A percentile compares a stretch with the other conserved stretches of the same genome.
Evolutionary conservation across 1,284 basidiomycete genomes (phyloP).

Genomic region (Vanrija pseudolonga): DNA sequence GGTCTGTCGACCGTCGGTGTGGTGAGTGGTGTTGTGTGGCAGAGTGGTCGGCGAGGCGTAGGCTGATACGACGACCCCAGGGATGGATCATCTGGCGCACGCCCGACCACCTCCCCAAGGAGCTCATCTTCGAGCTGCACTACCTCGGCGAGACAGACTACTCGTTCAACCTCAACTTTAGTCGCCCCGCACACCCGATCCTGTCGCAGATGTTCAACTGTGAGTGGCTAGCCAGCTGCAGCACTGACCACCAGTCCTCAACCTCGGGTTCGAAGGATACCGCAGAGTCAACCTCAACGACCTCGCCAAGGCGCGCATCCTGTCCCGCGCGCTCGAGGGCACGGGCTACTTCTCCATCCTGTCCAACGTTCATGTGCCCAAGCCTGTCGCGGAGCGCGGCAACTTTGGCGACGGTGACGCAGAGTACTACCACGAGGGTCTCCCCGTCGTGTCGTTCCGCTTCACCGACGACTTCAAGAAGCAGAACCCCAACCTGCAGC

Average conservation of each 20-base stretch:
- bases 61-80: too few species aligned
- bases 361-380: constrained; percentile 51
- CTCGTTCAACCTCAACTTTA: constrained; percentile 91
- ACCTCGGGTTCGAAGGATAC: constrained; percentile 76
- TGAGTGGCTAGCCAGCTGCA: constrained; percentile 11
- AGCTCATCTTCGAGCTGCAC: constrained; percentile 91
- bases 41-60: constrained; percentile 56
- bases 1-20: constrained; percentile 57
- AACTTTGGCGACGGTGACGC: constrained; percentile 26
- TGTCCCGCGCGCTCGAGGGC: constrained; percentile 80
- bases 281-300: constrained; percentile 65
- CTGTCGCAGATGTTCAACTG: constrained; percentile 89
- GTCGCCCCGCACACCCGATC: constrained; percentile 72
- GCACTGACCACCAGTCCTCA: constrained; percentile 53
- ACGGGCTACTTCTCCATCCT: constrained; percentile 66
- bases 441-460: constrained; percentile 88
- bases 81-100: constrained; percentile 85
- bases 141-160: constrained; percentile 60
- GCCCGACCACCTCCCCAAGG: constrained; percentile 71
- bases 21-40: neutral
- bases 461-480: constrained; percentile 74
- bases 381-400: constrained; percentile 17
- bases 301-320: constrained; percentile 75
- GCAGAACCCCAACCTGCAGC: constrained; percentile 69
- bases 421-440: constrained; percentile 52